Percentiles rank a stretch among this genome's conserved stretches.
phyloP scores from a whole-genome alignment of 2,329 filamentous ascomycete genomes.

The Trichophyton mentagrophytes region DNA sequence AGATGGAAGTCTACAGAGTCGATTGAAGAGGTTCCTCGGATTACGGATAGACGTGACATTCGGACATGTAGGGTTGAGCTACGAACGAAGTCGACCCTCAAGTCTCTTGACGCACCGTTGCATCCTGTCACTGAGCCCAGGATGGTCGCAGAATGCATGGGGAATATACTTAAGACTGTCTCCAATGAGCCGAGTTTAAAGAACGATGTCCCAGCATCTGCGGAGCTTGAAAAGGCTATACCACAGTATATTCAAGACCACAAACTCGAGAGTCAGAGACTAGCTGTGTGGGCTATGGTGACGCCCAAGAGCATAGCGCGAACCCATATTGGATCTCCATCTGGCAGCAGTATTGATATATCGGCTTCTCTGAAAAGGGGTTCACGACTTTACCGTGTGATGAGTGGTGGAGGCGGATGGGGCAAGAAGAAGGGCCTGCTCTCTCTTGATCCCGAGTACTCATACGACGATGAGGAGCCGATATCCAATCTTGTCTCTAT shows the following conservation, averaged over 20 bases:
- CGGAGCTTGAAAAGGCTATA: conserved; percentile 30
- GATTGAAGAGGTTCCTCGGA: conserved; percentile 9
- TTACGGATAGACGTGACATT: conserved; percentile 21
- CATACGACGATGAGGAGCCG: conserved; percentile 10
- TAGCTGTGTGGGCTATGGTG: conserved; percentile 33
- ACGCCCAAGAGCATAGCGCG: conserved; percentile 9
- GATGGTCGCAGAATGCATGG: conserved; percentile 30
- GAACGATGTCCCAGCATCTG: conserved; percentile 25
- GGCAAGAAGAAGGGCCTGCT: conserved; percentile 35
- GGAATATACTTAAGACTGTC: conserved; percentile 31
- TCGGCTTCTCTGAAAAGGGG: conserved; percentile 20
- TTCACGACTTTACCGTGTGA: conserved; percentile 30
- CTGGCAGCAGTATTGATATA: conserved; percentile 15
- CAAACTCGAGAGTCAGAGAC: conserved; percentile 24
- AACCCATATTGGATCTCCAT: conserved; percentile 9
- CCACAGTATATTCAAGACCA: conserved; percentile 29
- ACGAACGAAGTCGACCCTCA: conserved; percentile 10
- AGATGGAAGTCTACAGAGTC: conserved; percentile 19
- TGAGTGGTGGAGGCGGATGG: conserved; percentile 34
- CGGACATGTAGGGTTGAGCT: conserved; percentile 22
- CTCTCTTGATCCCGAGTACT: conserved; percentile 30
- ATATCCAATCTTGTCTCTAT: conserved; percentile 14
- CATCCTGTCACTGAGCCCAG: conserved; percentile 26
- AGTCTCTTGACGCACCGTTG: conserved; percentile 23
- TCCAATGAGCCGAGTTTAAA: conserved; percentile 21